A percentile compares a stretch with the other conserved stretches of the same genome.
These are phyloP conservation scores for Chrysoporthe deuterocubensis DNA, from an alignment of 2,329 filamentous ascomycete genomes.

Conservation along the genomic window DNA sequence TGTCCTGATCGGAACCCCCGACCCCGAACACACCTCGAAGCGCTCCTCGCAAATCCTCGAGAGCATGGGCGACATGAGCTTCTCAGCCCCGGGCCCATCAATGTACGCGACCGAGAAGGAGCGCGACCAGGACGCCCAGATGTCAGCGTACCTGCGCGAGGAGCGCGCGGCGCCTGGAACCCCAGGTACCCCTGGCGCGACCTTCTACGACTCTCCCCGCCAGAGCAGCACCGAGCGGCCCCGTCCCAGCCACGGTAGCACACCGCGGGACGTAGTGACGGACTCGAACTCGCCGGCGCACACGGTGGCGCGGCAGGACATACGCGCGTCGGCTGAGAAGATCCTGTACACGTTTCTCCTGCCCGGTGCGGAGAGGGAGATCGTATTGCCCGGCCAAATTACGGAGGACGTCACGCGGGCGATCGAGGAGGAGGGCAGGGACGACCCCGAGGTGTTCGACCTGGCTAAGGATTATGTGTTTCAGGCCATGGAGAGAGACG, in stretches of 20 bases:
- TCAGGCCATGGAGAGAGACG: conserved; percentile 98
- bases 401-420: conserved; percentile 82
- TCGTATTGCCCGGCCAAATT: conserved; percentile 87
- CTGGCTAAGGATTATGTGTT: conserved; percentile 99
- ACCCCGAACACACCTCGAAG: conserved; percentile 80
- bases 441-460: conserved; percentile 97
- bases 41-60: conserved; percentile 82
- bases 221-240: conserved; percentile 53
- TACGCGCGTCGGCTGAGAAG: conserved; percentile 93
- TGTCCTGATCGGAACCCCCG: conserved; percentile 89
- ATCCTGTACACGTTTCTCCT: conserved; percentile 98
- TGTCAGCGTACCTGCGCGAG: conserved; percentile 86
- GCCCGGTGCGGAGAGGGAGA: conserved; percentile 94
- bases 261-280: conserved; percentile 64
- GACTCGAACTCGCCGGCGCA: conserved; percentile 84
- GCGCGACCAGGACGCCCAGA: conserved; percentile 81
- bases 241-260: conserved; percentile 60
- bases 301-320: conserved; percentile 84
- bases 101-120: conserved; percentile 72
- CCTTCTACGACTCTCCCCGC: conserved; percentile 57
- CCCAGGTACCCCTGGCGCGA: conserved; percentile 40
- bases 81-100: conserved; percentile 62
- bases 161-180: conserved; percentile 41
- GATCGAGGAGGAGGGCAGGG: conserved; percentile 88
- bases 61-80: conserved; percentile 68